Base-by-base conservation (phyloP, 129 eudicot species). In the Chrysanthemum seticuspe region DNA sequence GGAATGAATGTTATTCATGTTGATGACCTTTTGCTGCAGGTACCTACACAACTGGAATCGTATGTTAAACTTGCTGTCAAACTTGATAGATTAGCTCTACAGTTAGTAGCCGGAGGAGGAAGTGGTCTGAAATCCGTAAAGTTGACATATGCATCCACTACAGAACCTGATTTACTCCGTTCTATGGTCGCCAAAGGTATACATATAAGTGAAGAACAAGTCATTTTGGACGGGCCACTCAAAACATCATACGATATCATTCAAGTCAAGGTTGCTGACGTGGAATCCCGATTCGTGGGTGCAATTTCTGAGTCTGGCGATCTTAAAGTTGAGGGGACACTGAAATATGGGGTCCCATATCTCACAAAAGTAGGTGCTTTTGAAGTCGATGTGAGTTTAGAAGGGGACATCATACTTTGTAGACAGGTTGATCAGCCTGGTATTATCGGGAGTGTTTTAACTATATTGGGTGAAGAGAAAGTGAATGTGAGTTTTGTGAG, bases 171-270 rank as follows among this genome's bases (percentile, higher is more conserved):
- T 65, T 23, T 94, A 59, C 98, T 94, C 13, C 98, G 98, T 2
- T 97, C 97, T 80, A 94, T 94, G 98, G 92, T 93, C 47, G 90
- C 89, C 40, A 93, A 93, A 78, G 98, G 98, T 69, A 81, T 93
- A 10, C 87, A 92, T 12, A 82, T 93, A 31, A 79, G 89, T 13
- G 98, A 93, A 74, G 96, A 93, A 63, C 82, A 97, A 0, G 68
- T 86, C 12, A 10, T 87, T 62, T 78, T 93, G 3, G 96, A 93
- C 48, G 95, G 95, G 10, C 87, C 98, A 10, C 97, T 97, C 0
- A 97, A 93, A 70, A 89, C 78, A 73, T 97, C 98, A 14, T 86
- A 89, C 11, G 96, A 93, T 74, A 67, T 62, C 25, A 84, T 93
- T 85, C 90, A 93, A 74, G 92, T 93, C 69, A 96, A 89, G 66